phyloP scores from a whole-genome alignment of 2,329 filamentous ascomycete genomes.

The Talaromyces sp. region DNA sequence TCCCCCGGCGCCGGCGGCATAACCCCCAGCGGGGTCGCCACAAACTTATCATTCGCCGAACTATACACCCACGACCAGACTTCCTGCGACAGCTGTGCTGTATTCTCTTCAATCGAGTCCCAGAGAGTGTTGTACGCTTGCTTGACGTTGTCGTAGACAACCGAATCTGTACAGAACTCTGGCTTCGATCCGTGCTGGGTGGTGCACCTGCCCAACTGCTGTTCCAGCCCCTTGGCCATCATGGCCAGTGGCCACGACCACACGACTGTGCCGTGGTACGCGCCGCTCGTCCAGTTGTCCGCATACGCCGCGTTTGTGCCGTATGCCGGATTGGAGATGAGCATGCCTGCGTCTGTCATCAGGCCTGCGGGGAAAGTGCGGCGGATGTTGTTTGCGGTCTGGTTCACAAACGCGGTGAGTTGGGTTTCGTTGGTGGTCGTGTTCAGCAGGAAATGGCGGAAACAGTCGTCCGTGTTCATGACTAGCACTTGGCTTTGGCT shows the following conservation, averaged over 20 bases:
- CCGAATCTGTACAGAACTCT: constrained; percentile 46
- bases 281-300: constrained; percentile 50
- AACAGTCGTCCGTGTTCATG: constrained; percentile 61
- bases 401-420: constrained; percentile 52
- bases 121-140: constrained; percentile 56
- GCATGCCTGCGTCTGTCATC: constrained; percentile 50
- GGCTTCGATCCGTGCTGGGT: too few relatives aligned
- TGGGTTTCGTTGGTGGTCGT: constrained; percentile 50
- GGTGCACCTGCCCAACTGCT: too few relatives aligned
- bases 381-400: constrained; percentile 53
- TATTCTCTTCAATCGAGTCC: constrained; percentile 56
- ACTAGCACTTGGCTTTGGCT: constrained; percentile 48
- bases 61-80: constrained; percentile 60
- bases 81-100: constrained; percentile 48
- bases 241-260: constrained; percentile 63
- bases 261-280: constrained; percentile 60
- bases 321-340: constrained; percentile 59
- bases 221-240: constrained; percentile 57
- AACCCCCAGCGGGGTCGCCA: constrained; percentile 47
- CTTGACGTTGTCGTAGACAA: constrained; percentile 42
- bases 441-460: constrained; percentile 59
- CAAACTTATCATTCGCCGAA: constrained; percentile 38
- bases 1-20: constrained; percentile 44
- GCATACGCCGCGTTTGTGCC: constrained; percentile 44
- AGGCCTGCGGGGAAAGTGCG: constrained; percentile 56